Conservation (phyloP, 352 stramenopile species). For the Phytophthora fragariae region DNA sequence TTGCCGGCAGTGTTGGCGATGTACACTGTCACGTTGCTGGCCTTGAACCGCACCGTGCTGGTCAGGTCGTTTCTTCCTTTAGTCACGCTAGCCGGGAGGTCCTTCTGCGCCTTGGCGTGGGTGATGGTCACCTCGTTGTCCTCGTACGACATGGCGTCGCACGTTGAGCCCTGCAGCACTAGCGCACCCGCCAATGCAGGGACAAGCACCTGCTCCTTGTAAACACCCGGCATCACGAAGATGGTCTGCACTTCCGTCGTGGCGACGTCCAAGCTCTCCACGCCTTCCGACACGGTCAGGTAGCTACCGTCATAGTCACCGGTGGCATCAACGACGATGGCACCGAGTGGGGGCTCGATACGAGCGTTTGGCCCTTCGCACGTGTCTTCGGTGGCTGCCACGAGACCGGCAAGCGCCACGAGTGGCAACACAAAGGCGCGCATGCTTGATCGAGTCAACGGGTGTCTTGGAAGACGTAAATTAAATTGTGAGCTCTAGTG, state of each 20-base stretch:
- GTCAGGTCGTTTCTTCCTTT: constrained; percentile 26
- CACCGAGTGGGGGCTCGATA: constrained; percentile 8
- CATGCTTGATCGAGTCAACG: background rate
- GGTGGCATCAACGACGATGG: constrained; percentile 25
- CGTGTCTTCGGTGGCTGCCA: background rate
- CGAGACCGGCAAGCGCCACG: constrained; percentile 11
- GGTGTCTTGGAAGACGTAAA: background rate
- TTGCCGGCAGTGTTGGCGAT: constrained; percentile 29
- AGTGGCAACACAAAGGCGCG: constrained; percentile 9
- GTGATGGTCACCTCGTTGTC: constrained; percentile 29
- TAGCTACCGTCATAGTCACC: constrained; percentile 27
- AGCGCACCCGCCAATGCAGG: constrained; percentile 10
- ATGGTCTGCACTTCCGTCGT: constrained; percentile 22
- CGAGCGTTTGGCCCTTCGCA: constrained; percentile 18
- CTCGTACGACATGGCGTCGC: constrained; percentile 24
- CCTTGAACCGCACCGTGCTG: constrained; percentile 25
- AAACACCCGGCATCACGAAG: constrained; percentile 27
- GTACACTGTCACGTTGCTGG: constrained; percentile 31
- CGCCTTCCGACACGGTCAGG: constrained; percentile 14
- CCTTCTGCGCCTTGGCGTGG: constrained; percentile 21
- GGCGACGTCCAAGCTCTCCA: constrained; percentile 8
- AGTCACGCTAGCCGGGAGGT: constrained; percentile 14
- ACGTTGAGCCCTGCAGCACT: constrained; percentile 25
- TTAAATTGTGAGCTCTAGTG: background rate
- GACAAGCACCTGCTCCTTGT: constrained; percentile 26